These are phyloP conservation scores for Xylariaceae sp. DNA, from an alignment of 2,329 filamentous ascomycete genomes.

Conservation along the genomic window DNA sequence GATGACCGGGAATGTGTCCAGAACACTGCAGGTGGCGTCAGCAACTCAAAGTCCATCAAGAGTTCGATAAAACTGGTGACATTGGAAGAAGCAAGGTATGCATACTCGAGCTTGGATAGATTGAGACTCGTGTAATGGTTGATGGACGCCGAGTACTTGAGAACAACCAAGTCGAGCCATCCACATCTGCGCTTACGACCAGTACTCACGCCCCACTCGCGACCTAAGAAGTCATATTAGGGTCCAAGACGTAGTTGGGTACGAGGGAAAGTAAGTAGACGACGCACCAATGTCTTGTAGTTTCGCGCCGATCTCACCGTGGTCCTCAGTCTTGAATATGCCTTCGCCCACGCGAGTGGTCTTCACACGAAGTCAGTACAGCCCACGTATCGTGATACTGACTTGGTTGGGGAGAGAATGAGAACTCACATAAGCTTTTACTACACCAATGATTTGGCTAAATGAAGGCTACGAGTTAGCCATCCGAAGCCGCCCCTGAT, in stretches of 20 bases:
- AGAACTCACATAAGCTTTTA: slow-evolving; percentile 49
- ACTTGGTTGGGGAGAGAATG: not conserved
- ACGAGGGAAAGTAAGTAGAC: slow-evolving; percentile 12
- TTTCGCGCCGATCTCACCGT: slow-evolving; percentile 28
- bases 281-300: slow-evolving; percentile 29
- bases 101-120: slow-evolving; percentile 46
- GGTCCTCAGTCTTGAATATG: slow-evolving; percentile 53
- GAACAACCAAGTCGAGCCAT: slow-evolving; percentile 58
- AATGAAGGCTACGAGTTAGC: too few relatives aligned
- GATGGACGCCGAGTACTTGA: slow-evolving; percentile 56
- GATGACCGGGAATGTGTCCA: slow-evolving; percentile 67
- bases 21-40: slow-evolving; percentile 32
- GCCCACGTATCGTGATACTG: slow-evolving; percentile 1
- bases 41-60: not conserved
- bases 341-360: slow-evolving; percentile 49
- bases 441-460: slow-evolving; percentile 49
- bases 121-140: slow-evolving; percentile 61
- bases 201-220: slow-evolving; percentile 20
- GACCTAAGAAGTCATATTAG: slow-evolving; percentile 27
- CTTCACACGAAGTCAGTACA: too few relatives aligned
- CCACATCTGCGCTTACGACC: slow-evolving; percentile 52
- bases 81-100: too few relatives aligned
- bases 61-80: too few relatives aligned
- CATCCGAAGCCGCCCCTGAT: too few relatives aligned
- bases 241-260: slow-evolving; percentile 2